Base-by-base conservation (phyloP, 164 flowering plant species). In the Malania oleifera region DNA sequence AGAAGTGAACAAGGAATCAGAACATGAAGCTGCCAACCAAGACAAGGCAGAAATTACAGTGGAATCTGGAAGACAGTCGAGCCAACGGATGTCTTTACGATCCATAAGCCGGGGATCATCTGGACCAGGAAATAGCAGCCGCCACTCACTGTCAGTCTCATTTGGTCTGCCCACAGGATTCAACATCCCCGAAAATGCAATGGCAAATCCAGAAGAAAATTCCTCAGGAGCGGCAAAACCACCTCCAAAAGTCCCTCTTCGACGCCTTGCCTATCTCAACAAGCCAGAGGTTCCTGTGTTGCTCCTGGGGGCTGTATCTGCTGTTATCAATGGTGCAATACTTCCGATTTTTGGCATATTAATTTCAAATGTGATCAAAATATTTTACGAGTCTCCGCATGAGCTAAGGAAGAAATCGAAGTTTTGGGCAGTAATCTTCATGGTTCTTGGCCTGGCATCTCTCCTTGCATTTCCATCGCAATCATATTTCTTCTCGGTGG, bases 251-350 rank as follows among this genome's bases (percentile, higher is more conserved):
- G 84, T 81, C 45, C 60, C 85, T 26, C 2, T 81, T 2, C 56
- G 72, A 9, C 77, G 85, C 23, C 73, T 84, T 25, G 82, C 79
- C 4, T 18, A 31, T 47, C 76, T 84, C 27, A 82, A 82, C 73
- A 82, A 80, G 65, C 85, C 87, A 24, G 90, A 84, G 67, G 38
- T 77, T 29, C 82, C 81, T 1, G 70, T 64, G 0, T 26, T 84
- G 17, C 0, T 77, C 5, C 26, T 66, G 6, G 90, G 87, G 54
- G 2, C 65, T 7, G 11, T 77, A 24, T 63, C 77, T 62, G 82
- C 85, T 26, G 29, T 54, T 6, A 12, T 72, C 5, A 74, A 76
- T 52, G 90, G 90, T 0, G 56, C 61, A 3, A 67, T 80, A 47
- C 37, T 70, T 18, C 90, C 90, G 10, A 26, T 76, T 5, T 82